Conservation (phyloP, 2,329 filamentous ascomycete species). For the Metarhizium humberi region DNA sequence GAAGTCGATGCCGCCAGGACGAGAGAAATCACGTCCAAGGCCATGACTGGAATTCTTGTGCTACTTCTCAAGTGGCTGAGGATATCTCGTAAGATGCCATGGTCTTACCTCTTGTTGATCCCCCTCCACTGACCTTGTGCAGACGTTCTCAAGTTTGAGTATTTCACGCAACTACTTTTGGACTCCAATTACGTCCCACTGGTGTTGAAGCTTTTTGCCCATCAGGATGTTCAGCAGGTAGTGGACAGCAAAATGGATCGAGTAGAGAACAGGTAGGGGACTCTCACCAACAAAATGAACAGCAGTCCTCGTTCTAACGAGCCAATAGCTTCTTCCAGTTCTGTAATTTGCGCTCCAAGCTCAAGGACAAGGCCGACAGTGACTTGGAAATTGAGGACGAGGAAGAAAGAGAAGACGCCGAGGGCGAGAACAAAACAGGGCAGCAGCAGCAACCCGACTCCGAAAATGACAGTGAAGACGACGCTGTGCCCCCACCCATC, state of each 20-base stretch:
- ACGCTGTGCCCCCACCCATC: conserved; percentile 79
- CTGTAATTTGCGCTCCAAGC: conserved; percentile 61
- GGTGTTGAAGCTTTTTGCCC: conserved; percentile 84
- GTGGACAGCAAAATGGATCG: conserved; percentile 80
- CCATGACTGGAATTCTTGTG: conserved; percentile 79
- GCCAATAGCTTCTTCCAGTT: conserved; percentile 74
- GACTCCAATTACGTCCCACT: conserved; percentile 94
- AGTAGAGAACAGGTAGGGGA: conserved; percentile 63
- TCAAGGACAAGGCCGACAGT: conserved; percentile 24
- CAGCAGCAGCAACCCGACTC: conserved; percentile 16
- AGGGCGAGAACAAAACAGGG: conserved; percentile 11
- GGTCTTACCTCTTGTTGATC: background rate
- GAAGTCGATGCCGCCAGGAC: conserved; percentile 74
- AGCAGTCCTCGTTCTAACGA: background rate
- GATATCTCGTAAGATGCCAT: conserved; percentile 64
- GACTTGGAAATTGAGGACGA: conserved; percentile 16
- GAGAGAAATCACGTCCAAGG: conserved; percentile 83
- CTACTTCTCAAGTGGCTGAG: conserved; percentile 96
- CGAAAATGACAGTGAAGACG: conserved; percentile 55
- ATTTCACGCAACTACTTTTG: conserved; percentile 82
- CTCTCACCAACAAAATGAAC: background rate
- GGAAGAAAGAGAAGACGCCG: conserved; percentile 9
- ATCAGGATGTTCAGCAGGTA: conserved; percentile 86
- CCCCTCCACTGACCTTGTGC: conserved; percentile 9
- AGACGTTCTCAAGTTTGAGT: conserved; percentile 95